Evolutionary conservation across 345 rosid species (phyloP), one percentile per base, ranked within the genome.

Genomic region (Mallotus nudiflorus): DNA sequence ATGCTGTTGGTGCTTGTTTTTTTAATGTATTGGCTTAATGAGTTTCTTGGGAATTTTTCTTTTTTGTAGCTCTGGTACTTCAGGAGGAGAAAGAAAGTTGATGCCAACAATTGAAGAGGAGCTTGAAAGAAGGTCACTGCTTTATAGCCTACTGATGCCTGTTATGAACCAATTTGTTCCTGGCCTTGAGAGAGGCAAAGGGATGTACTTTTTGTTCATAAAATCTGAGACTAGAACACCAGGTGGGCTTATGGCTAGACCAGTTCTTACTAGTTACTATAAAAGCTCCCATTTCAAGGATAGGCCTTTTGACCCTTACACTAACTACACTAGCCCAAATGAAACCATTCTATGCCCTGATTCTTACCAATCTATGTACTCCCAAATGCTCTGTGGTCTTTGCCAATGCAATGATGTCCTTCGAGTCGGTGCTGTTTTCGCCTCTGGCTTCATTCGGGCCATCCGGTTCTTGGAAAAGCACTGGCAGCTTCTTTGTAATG

Each of bases 11-110:
- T n/a, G n/a, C n/a, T n/a, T n/a, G n/a, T n/a, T n/a, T n/a, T n/a
- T n/a, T n/a, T n/a, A n/a, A n/a, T n/a, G n/a, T n/a, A n/a, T n/a
- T n/a, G n/a, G n/a, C n/a, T n/a, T n/a, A n/a, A n/a, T n/a, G n/a
- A n/a, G n/a, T n/a, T n/a, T n/a, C n/a, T n/a, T n/a, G n/a, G n/a
- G n/a, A n/a, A n/a, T n/a, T n/a, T n/a, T n/a, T n/a, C n/a, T n/a
- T n/a, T 13, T 19, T 79, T 84, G 39, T 63, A 94, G 99, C 81
- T 91, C 99, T 7, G 99, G 99, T 39, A 94, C 99, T 18, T 94
- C 99, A 54, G 99, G 92, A 39, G 89, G 86, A n/a, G 86, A 85
- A 65, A 83, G 89, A 67, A 85, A 85, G 69, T 16, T 85, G 86
- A 85, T 85, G 89, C 89, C 89, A 15, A 83, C 89, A 9, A 85